phyloP scores from a whole-genome alignment of 441 rosid species.

The Gossypium aridum region DNA sequence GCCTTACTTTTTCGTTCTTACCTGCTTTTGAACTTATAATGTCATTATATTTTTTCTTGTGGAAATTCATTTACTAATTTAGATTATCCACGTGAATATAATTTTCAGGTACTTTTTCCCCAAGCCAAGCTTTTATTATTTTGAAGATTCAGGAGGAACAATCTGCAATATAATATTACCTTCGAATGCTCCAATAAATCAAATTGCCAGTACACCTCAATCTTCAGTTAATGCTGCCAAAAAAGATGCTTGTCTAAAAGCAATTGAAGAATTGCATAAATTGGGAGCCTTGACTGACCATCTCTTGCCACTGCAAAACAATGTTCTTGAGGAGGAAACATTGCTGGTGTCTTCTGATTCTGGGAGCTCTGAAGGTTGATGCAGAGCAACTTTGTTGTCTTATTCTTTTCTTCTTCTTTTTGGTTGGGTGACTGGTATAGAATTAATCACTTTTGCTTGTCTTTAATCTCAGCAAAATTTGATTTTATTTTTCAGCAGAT shows the following conservation, averaged over 20 bases:
- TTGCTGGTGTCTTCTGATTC: conserved; percentile 30
- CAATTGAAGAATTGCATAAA: conserved; percentile 76
- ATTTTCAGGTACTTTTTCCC: conserved; percentile 78
- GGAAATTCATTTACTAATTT: conserved; percentile 3
- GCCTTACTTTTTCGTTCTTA: conserved; percentile 23
- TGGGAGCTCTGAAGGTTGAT: conserved; percentile 50
- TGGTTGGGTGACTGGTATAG: not conserved
- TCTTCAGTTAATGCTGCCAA: conserved; percentile 77
- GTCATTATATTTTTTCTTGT: conserved; percentile 7
- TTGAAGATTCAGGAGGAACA: conserved; percentile 68
- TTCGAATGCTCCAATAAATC: conserved; percentile 75
- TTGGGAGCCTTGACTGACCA: conserved; percentile 66
- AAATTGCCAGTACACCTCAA: conserved; percentile 50
- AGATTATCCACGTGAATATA: conserved; percentile 5
- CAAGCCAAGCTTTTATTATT: conserved; percentile 65
- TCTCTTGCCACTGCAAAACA: conserved; percentile 53
- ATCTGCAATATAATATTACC: conserved; percentile 72
- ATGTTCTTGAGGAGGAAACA: conserved; percentile 36
- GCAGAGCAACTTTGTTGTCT: conserved; percentile 8
- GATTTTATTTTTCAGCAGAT: conserved; percentile 36
- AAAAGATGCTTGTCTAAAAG: conserved; percentile 79
- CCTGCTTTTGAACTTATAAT: conserved; percentile 11
- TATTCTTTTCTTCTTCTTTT: conserved; percentile 5
- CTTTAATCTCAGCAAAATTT: conserved; percentile 2
- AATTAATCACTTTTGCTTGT: not conserved